Base-by-base conservation (phyloP, 1,139 yeast species). In the Kodamaea sp. region DNA sequence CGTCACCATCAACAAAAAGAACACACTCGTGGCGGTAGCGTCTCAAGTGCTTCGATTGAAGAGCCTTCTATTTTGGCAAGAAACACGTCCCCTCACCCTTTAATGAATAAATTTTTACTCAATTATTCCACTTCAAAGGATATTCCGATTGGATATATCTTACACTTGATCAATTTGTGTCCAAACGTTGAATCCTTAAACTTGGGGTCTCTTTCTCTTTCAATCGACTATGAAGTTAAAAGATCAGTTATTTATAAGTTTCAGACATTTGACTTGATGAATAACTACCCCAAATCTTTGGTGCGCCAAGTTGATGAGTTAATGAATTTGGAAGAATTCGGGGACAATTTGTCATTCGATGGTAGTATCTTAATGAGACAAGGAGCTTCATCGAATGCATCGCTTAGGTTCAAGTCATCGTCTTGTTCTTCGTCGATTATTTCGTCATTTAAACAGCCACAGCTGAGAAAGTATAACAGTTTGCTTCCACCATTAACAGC, bases 121-220 rank as follows among this genome's bases (percentile, higher is more conserved):
- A 79, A 73, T 52, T 81, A 81, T 53, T 71, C 84, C 2, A 65
- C 73, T 20, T 71, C 80, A 11, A 77, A 71, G 48, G 94, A 84
- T 57, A 52, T 84, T 5, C 94, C 94, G 1, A 63, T 81, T 34
- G 94, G 92, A 0, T 76, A 78, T 49, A 52, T 84, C 6, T 55
- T 84, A 25, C 88, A 82, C 55, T 53, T 84, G 33, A 54, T 84
- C 30, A 70, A 70, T 30, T 59, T 75, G 29, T 84, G 94, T 52
- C 79, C 79, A 6, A 79, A 81, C 47, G 51, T 84, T 31, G 59
- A 54, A 7, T 53, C 61, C 7, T 50, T 84, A 20, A 67, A 82
- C 47, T 55, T 84, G 15, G 79, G 77, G n/a, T 72, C 72, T 36
- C 49, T 84, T 15, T 70, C 79, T 1, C 56, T 83, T 11, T 78